These are phyloP conservation scores for Ampelocalamus luodianensis DNA, from an alignment of 176 grass and related monocot genomes.

Conservation along the genomic window DNA sequence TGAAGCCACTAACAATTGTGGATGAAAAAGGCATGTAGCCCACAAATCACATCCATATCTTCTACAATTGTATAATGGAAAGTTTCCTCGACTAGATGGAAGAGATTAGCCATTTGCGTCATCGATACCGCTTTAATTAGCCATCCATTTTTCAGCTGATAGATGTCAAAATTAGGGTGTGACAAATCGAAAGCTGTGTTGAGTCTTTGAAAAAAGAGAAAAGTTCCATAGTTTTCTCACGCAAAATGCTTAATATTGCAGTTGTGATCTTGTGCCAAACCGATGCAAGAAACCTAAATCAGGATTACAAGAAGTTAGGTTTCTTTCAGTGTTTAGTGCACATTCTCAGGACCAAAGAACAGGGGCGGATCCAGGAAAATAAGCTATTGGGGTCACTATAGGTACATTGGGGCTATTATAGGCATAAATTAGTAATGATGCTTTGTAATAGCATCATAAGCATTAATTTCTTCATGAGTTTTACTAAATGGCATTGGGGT, in stretches of 20 bases:
- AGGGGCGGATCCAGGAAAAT: too few relatives aligned
- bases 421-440: too few relatives aligned
- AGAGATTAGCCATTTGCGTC: conserved; percentile 24
- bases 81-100: conserved; percentile 37
- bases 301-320: not conserved
- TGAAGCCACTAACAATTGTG: conserved; percentile 50
- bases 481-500: too few relatives aligned
- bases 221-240: not conserved
- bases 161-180: not conserved
- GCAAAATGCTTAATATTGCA: not conserved
- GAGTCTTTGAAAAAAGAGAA: not conserved
- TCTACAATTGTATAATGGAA: conserved; percentile 45
- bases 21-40: conserved; percentile 42
- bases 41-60: conserved; percentile 34
- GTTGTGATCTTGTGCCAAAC: not conserved
- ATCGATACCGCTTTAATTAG: not conserved
- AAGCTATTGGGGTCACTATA: too few relatives aligned
- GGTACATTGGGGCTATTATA: too few relatives aligned
- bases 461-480: too few relatives aligned
- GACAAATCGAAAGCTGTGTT: not conserved
- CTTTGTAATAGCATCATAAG: too few relatives aligned
- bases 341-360: not conserved
- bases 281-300: not conserved
- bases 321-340: not conserved
- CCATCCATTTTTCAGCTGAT: conserved; percentile 1